A percentile compares a stretch with the other conserved stretches of the same genome.
These are phyloP conservation scores for Alternaria infectoria DNA, from an alignment of 2,329 filamentous ascomycete species.

Conservation along the genomic window DNA sequence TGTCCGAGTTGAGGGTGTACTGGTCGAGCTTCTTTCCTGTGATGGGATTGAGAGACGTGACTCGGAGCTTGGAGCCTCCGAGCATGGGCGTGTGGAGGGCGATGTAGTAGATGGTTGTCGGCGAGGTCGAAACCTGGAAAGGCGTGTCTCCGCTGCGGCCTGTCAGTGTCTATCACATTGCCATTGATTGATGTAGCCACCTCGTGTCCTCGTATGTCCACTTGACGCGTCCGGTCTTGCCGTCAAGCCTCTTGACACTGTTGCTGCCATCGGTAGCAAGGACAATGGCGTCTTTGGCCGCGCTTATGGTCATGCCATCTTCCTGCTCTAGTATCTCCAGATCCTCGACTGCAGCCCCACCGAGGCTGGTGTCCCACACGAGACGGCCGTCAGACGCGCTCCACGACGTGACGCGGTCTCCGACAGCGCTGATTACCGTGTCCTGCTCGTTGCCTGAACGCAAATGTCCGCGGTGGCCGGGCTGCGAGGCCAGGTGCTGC, in stretches of 20 bases:
- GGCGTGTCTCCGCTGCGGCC: constrained; percentile 68
- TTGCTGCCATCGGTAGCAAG: constrained; percentile 66
- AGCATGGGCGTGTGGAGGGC: constrained; percentile 71
- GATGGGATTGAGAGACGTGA: constrained; percentile 73
- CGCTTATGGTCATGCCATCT: constrained; percentile 57
- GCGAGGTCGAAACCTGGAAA: constrained; percentile 76
- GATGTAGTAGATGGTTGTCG: constrained; percentile 74
- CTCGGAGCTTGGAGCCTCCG: constrained; percentile 75
- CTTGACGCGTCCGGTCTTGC: constrained; percentile 71
- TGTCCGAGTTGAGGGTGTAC: constrained; percentile 73
- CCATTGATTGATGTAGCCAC: constrained; percentile 38
- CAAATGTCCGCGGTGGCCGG: constrained; percentile 55
- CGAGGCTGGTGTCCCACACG: constrained; percentile 72
- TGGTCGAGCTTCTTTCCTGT: constrained; percentile 77
- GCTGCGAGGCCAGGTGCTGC: constrained; percentile 67
- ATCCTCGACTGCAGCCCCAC: constrained; percentile 65
- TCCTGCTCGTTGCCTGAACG: constrained; percentile 80
- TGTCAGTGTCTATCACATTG: constrained; percentile 13
- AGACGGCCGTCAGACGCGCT: constrained; percentile 80
- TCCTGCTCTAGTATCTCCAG: constrained; percentile 79
- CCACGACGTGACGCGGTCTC: constrained; percentile 77
- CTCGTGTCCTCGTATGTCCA: constrained; percentile 78
- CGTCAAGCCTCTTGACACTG: constrained; percentile 74
- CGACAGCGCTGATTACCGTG: constrained; percentile 76
- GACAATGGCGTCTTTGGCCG: constrained; percentile 72